Conservation (phyloP, 2,329 filamentous ascomycete genomes). For the Monosporascus sp. region DNA sequence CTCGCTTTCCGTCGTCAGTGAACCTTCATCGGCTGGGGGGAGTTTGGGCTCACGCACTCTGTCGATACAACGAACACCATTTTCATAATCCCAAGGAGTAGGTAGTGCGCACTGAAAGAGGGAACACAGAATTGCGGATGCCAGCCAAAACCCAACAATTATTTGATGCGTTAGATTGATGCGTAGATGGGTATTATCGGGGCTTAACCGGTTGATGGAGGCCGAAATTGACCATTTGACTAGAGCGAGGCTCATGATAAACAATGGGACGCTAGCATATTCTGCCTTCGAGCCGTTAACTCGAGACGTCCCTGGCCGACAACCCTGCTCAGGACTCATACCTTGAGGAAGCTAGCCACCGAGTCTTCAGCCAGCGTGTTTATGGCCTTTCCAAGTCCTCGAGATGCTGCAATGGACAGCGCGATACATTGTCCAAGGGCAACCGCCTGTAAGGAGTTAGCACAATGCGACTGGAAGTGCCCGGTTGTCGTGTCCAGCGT, state of each 20-base stretch:
- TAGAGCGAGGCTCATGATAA: conserved; percentile 13
- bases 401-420: conserved; percentile 13
- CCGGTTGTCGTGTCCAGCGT: background rate
- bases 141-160: conserved; percentile 11
- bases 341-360: conserved; percentile 10
- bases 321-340: background rate
- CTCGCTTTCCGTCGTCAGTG: background rate
- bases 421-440: conserved; percentile 17
- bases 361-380: conserved; percentile 4
- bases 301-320: background rate
- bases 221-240: conserved; percentile 17
- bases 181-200: conserved; percentile 6
- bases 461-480: background rate
- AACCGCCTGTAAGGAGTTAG: conserved; percentile 6
- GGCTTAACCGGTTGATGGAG: conserved; percentile 15
- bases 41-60: conserved; percentile 7
- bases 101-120: conserved; percentile 18
- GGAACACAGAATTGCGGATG: conserved; percentile 7
- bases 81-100: conserved; percentile 16
- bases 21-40: background rate
- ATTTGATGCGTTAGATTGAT: conserved; percentile 9
- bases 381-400: conserved; percentile 12
- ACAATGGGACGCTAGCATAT: conserved; percentile 15
- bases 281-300: conserved; percentile 11
- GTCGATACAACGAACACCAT: conserved; percentile 11